phyloP scores from a whole-genome alignment of 768 basidiomycete species.

The Ephemerocybe angulata region DNA sequence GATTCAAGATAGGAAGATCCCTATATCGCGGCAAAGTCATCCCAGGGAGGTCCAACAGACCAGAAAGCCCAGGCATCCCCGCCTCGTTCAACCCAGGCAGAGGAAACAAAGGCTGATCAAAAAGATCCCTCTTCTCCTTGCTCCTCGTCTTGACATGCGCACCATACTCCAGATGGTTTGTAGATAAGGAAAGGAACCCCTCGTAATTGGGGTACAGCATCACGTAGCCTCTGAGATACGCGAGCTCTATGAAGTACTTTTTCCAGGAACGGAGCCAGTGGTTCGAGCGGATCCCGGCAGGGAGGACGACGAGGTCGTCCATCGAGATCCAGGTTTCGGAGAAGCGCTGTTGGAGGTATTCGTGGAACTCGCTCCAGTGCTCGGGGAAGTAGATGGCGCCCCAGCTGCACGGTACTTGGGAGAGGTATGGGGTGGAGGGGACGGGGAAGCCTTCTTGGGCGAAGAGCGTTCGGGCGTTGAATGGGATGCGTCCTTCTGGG shows the following conservation, averaged over 20 bases:
- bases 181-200: constrained; percentile 71
- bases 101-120: constrained; percentile 67
- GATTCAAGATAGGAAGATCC: constrained; percentile 64
- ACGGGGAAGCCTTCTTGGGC: constrained; percentile 32
- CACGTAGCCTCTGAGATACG: constrained; percentile 74
- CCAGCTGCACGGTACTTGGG: constrained; percentile 89
- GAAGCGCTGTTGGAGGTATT: constrained; percentile 70
- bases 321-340: constrained; percentile 42
- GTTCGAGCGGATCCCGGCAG: constrained; percentile 64
- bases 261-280: constrained; percentile 84
- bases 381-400: constrained; percentile 89
- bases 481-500: constrained; percentile 60
- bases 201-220: constrained; percentile 89
- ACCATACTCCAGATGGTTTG: constrained; percentile 86
- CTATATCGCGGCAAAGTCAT: constrained; percentile 48
- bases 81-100: constrained; percentile 27
- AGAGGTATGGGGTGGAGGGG: constrained; percentile 69
- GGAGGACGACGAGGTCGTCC: constrained; percentile 54
- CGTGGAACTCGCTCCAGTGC: constrained; percentile 85
- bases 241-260: constrained; percentile 84
- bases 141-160: constrained; percentile 68
- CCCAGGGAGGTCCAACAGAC: constrained; percentile 59
- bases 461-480: constrained; percentile 65
- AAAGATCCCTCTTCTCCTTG: constrained; percentile 57
- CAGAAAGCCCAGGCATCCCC: constrained; percentile 4